phyloP scores from a whole-genome alignment of 139 green algal species.

The Chlorella ohadii region DNA sequence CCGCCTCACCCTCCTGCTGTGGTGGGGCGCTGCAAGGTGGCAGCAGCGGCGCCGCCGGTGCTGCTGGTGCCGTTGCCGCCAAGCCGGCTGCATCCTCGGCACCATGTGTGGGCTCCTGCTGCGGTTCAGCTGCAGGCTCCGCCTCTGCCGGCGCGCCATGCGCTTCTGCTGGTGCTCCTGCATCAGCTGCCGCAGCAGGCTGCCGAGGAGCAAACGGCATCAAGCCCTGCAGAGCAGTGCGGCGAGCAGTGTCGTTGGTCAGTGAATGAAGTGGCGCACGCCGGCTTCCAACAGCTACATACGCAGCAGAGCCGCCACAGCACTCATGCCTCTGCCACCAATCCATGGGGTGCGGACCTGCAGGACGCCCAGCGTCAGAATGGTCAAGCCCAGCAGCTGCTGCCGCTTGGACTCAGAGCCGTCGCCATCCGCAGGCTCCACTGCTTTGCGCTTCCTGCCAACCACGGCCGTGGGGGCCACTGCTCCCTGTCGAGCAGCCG shows the following conservation, averaged over 20 bases:
- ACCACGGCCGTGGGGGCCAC: background rate
- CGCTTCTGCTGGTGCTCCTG: background rate
- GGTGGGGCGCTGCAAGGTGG: no score
- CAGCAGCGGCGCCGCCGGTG: no score
- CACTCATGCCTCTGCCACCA: background rate
- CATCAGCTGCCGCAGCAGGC: background rate
- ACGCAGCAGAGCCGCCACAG: background rate
- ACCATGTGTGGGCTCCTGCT: background rate
- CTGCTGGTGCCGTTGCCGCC: background rate
- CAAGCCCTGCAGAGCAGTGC: background rate
- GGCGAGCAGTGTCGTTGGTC: background rate
- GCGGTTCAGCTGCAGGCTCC: background rate
- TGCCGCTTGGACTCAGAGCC: background rate
- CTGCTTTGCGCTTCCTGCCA: background rate
- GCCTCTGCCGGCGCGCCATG: background rate
- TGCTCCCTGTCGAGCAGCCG: background rate
- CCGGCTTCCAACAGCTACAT: no score
- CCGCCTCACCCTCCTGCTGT: no score
- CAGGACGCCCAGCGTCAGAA: background rate
- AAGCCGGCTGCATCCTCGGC: background rate
- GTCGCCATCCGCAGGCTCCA: background rate
- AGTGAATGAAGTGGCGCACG: background rate
- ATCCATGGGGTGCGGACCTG: background rate
- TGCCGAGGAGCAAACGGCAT: background rate
- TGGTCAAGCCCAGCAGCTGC: slow-evolving; percentile 7